Percentiles rank a stretch among this genome's conserved stretches.
Conservation (phyloP, 2,329 filamentous ascomycete genomes). For the Diaporthe batatas region DNA sequence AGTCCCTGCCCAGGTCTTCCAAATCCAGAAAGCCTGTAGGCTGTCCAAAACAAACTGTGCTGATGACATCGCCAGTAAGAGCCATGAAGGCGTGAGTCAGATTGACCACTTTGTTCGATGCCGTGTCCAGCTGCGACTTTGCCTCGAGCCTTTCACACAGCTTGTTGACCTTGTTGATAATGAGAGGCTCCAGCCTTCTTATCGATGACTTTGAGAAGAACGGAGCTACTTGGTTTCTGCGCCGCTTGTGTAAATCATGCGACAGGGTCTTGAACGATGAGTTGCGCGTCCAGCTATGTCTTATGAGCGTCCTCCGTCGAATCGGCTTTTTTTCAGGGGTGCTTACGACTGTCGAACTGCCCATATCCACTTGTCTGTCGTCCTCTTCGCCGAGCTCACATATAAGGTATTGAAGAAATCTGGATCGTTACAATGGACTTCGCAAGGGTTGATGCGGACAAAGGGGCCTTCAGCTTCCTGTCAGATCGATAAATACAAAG, state of each 20-base stretch:
- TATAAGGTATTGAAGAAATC: slow-evolving; percentile 19
- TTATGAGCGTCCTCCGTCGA: not conserved
- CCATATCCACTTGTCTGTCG: slow-evolving; percentile 22
- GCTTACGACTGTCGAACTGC: slow-evolving; percentile 22
- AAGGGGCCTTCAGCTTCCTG: not conserved
- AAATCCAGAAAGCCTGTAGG: slow-evolving; percentile 2
- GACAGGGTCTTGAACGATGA: slow-evolving; percentile 8
- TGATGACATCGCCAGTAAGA: slow-evolving; percentile 14
- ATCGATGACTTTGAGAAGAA: slow-evolving; percentile 27
- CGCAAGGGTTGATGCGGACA: slow-evolving; percentile 26
- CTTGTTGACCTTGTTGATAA: slow-evolving; percentile 1
- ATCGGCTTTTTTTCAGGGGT: not conserved
- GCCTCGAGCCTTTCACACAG: slow-evolving; percentile 12
- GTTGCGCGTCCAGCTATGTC: slow-evolving; percentile 1
- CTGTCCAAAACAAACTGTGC: slow-evolving; percentile 12
- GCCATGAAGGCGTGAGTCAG: slow-evolving; percentile 22
- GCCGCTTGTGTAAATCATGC: slow-evolving; percentile 14
- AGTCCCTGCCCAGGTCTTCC: slow-evolving; percentile 6
- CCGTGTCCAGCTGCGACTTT: not conserved
- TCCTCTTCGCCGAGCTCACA: slow-evolving; percentile 13
- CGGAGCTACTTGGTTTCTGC: not conserved
- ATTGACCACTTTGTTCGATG: not conserved
- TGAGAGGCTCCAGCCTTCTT: slow-evolving; percentile 13
- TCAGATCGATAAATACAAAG: not conserved
- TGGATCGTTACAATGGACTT: slow-evolving; percentile 23